These are phyloP conservation scores for Fusarium sp. DNA, from an alignment of 2,329 filamentous ascomycete species.

Conservation along the genomic window DNA sequence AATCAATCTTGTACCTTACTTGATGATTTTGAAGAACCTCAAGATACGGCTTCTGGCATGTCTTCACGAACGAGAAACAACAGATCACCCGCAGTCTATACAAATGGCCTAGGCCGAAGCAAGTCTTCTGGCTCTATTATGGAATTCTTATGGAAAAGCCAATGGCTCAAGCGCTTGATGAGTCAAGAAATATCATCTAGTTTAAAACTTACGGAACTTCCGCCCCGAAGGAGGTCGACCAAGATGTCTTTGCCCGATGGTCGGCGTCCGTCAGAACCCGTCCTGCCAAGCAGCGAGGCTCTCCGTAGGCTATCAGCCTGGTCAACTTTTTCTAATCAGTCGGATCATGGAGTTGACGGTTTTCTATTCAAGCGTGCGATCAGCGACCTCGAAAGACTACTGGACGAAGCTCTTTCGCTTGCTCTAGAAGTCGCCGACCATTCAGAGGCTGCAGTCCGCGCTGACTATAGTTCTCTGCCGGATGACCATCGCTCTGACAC, in stretches of 20 bases:
- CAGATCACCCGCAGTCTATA: slow-evolving; percentile 11
- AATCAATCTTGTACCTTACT: not conserved
- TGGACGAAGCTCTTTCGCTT: slow-evolving; percentile 63
- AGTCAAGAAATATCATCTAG: slow-evolving; percentile 47
- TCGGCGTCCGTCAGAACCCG: slow-evolving; percentile 45
- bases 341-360: slow-evolving; percentile 48
- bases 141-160: slow-evolving; percentile 53
- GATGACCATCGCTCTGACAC: slow-evolving; percentile 17
- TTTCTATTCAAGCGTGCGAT: slow-evolving; percentile 56
- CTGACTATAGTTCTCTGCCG: slow-evolving; percentile 28
- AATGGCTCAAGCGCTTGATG: slow-evolving; percentile 55
- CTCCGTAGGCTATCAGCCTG: slow-evolving; percentile 37
- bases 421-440: slow-evolving; percentile 59
- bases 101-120: slow-evolving; percentile 36
- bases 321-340: slow-evolving; percentile 40
- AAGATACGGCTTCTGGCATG: slow-evolving; percentile 11
- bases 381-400: slow-evolving; percentile 62
- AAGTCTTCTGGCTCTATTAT: slow-evolving; percentile 51
- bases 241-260: slow-evolving; percentile 28
- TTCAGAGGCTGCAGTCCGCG: slow-evolving; percentile 43
- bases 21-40: slow-evolving; percentile 5
- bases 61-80: slow-evolving; percentile 5
- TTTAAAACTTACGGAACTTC: slow-evolving; percentile 51
- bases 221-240: slow-evolving; percentile 24
- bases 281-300: slow-evolving; percentile 32